Conservation (phyloP, 2,329 filamentous ascomycete genomes). For the Xylaria sp. region DNA sequence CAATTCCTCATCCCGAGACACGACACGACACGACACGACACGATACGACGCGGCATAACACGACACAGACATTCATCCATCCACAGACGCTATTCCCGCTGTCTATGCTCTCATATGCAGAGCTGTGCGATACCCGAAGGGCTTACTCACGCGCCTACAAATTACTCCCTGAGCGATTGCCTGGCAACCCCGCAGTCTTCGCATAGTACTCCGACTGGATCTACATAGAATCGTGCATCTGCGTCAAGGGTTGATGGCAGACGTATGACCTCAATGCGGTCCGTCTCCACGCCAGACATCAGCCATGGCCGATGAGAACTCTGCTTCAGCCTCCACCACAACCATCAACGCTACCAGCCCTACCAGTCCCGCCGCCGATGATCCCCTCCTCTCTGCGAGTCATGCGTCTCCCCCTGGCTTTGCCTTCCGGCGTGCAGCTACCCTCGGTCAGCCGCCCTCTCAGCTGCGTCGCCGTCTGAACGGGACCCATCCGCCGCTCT, state of each 20-base stretch:
- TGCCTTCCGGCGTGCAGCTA: conserved; percentile 56
- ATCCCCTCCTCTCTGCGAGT: conserved; percentile 33
- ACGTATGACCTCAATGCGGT: conserved; percentile 38
- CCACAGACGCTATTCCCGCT: not conserved
- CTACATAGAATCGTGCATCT: conserved; percentile 4
- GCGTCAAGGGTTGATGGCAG: conserved; percentile 20
- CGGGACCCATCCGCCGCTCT: conserved; percentile 36
- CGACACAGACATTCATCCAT: not conserved
- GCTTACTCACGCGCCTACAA: not conserved
- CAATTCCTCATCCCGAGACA: conserved; percentile 14
- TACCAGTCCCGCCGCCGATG: not conserved
- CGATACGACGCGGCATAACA: not conserved
- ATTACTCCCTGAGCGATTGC: not conserved
- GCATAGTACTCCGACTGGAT: not conserved
- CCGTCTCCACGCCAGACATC: conserved; percentile 20
- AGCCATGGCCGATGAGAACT: conserved; percentile 49
- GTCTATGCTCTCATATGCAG: conserved; percentile 21
- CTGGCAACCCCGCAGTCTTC: not conserved
- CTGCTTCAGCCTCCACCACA: conserved; percentile 42
- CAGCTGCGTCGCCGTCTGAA: conserved; percentile 44
- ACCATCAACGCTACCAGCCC: conserved; percentile 40
- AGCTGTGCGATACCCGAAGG: not conserved
- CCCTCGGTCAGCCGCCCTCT: conserved; percentile 54
- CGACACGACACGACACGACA: conserved; percentile 9
- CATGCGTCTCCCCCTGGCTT: conserved; percentile 50